Evolutionary conservation across 768 basidiomycete genomes (phyloP).

Genomic region (Suillus lakei): DNA sequence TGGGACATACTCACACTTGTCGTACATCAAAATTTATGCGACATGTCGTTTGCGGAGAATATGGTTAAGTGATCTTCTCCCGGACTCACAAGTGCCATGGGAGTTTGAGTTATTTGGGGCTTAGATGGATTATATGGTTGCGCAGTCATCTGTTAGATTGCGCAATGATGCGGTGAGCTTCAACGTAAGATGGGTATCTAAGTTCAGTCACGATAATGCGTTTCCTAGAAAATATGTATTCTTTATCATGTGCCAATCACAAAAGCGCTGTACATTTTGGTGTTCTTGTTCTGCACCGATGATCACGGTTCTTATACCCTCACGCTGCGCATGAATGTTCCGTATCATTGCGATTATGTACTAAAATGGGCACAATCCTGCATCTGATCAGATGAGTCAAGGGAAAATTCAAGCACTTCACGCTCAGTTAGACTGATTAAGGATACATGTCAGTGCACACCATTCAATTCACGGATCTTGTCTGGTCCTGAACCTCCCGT

Average conservation of each 20-base stretch:
- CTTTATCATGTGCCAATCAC: neutral
- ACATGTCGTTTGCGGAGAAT: slow-evolving; percentile 77
- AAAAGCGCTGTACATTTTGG: neutral
- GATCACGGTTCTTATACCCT: neutral
- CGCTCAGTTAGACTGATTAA: neutral
- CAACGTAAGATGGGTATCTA: neutral
- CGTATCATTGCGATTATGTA: neutral
- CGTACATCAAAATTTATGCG: slow-evolving; percentile 78
- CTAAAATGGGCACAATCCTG: neutral
- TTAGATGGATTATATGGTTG: slow-evolving; percentile 24
- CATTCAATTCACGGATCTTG: neutral
- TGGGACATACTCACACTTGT: slow-evolving; percentile 65
- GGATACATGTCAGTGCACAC: neutral
- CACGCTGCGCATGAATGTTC: neutral
- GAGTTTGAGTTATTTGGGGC: slow-evolving; percentile 73
- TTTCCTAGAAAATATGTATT: neutral
- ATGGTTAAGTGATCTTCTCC: slow-evolving; percentile 69
- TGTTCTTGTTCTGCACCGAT: neutral
- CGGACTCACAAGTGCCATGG: slow-evolving; percentile 64
- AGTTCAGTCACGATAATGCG: neutral
- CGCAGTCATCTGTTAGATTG: neutral
- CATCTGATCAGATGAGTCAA: neutral
- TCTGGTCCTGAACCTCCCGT: neutral
- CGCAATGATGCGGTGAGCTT: neutral
- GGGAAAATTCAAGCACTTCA: neutral